phyloP scores from a whole-genome alignment of 2,329 filamentous ascomycete species.

The Fusarium avenaceum region DNA sequence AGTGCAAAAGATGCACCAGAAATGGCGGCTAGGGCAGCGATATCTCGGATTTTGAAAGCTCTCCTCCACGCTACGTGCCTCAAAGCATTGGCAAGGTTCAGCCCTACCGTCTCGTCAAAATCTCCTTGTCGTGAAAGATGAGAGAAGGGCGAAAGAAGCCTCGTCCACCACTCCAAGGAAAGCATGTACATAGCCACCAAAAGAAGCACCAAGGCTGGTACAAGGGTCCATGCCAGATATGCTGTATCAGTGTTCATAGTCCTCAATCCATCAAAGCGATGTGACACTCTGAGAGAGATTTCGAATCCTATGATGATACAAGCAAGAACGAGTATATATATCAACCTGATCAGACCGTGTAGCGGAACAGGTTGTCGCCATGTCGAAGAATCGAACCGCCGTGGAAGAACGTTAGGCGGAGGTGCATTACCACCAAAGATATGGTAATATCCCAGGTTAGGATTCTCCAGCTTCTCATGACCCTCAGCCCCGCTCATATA shows the following conservation, averaged over 20 bases:
- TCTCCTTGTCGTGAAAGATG: constrained; percentile 48
- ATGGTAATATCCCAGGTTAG: constrained; percentile 46
- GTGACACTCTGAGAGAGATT: constrained; percentile 51
- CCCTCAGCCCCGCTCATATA: constrained; percentile 55
- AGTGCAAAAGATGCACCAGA: constrained; percentile 48
- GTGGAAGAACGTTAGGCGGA: constrained; percentile 18
- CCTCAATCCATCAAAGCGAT: constrained; percentile 49
- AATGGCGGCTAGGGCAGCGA: constrained; percentile 49
- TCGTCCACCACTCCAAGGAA: constrained; percentile 51
- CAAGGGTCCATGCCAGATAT: constrained; percentile 55
- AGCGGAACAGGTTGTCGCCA: constrained; percentile 53
- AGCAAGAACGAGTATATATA: constrained; percentile 47
- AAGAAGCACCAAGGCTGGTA: constrained; percentile 51
- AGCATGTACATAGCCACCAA: constrained; percentile 51
- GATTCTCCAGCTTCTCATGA: constrained; percentile 50
- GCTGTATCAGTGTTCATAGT: constrained; percentile 48
- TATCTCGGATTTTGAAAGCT: constrained; percentile 47
- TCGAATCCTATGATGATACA: constrained; percentile 54
- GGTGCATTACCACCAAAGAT: constrained; percentile 47
- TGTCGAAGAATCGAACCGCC: constrained; percentile 42
- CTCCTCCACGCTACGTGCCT: constrained; percentile 47
- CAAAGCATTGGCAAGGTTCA: constrained; percentile 53
- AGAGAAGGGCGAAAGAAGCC: constrained; percentile 53
- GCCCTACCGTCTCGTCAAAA: constrained; percentile 50
- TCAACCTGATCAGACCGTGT: constrained; percentile 48